Conservation (phyloP, 2,329 filamentous ascomycete species). For the Rachicladosporium sp. region DNA sequence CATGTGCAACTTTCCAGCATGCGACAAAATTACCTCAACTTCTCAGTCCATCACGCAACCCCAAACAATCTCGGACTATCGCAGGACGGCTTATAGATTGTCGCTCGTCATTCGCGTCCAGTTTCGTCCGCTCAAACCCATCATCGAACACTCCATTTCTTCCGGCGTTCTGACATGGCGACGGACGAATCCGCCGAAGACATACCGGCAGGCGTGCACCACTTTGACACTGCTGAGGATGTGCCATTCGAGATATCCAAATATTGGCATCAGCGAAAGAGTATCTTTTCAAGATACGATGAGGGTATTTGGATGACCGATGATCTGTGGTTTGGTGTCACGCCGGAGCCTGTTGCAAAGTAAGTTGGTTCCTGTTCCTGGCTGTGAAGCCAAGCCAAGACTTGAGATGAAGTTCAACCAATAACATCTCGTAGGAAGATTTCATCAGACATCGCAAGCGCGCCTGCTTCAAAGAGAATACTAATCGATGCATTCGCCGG, state of each 20-base stretch:
- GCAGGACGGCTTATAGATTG: too few relatives aligned
- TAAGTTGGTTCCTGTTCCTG: conserved; percentile 30
- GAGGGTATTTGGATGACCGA: conserved; percentile 83
- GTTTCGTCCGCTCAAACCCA: too few relatives aligned
- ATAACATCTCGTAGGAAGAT: conserved; percentile 51
- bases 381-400: too few relatives aligned
- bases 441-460: conserved; percentile 54
- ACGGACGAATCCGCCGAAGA: conserved; percentile 11
- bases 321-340: conserved; percentile 93
- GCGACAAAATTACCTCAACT: too few relatives aligned
- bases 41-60: too few relatives aligned
- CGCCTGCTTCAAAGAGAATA: conserved; percentile 45
- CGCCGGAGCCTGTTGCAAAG: conserved; percentile 81
- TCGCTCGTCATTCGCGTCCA: too few relatives aligned
- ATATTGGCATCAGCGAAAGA: conserved; percentile 83
- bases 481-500: conserved; percentile 86
- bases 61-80: too few relatives aligned
- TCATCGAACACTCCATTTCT: too few relatives aligned
- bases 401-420: not conserved
- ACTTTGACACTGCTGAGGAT: conserved; percentile 58
- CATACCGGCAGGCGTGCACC: conserved; percentile 43
- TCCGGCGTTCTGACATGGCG: conserved; percentile 1
- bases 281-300: conserved; percentile 78
- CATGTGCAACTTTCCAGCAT: too few relatives aligned
- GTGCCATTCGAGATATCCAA: conserved; percentile 79